Percentiles rank a stretch among this genome's conserved stretches.
Conservation (phyloP, 192 early-diverging fungal species). For the Allomyces macrogynus region DNA sequence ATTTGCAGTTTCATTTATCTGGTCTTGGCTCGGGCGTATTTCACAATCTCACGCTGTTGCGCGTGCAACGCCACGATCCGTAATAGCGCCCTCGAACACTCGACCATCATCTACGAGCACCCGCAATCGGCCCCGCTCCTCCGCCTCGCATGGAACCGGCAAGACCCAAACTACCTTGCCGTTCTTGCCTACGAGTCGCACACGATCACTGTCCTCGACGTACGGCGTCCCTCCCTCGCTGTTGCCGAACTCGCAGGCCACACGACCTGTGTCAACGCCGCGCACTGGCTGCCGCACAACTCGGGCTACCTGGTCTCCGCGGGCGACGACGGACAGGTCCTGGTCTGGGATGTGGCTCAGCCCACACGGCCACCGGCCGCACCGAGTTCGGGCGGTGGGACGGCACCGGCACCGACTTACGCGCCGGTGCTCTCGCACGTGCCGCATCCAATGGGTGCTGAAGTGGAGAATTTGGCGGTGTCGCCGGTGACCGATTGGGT, state of each 20-base stretch:
- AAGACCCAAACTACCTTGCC: constrained; percentile 77
- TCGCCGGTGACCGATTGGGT: background rate
- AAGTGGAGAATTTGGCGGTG: background rate
- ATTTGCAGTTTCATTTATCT: background rate
- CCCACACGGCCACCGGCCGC: background rate
- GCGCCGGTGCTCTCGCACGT: background rate
- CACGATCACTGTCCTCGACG: constrained; percentile 71
- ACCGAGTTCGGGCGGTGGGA: background rate
- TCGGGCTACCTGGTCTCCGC: constrained; percentile 63
- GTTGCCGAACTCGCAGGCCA: constrained; percentile 68
- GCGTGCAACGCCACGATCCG: background rate
- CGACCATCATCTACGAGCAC: constrained; percentile 87
- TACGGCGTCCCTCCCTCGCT: constrained; percentile 71
- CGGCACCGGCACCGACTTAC: background rate
- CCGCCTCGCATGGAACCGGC: constrained; percentile 69
- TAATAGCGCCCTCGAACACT: constrained; percentile 83
- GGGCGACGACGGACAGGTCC: constrained; percentile 70
- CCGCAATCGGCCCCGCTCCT: constrained; percentile 40
- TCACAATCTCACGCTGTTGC: background rate
- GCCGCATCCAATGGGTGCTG: background rate
- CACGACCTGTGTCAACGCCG: constrained; percentile 50
- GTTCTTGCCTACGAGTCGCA: constrained; percentile 72
- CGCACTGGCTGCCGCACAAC: constrained; percentile 74
- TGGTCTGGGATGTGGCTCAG: constrained; percentile 68
- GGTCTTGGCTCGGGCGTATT: background rate